phyloP scores from a whole-genome alignment of 371 early-diverging fungal species.

The Actinomortierella ambigua region DNA sequence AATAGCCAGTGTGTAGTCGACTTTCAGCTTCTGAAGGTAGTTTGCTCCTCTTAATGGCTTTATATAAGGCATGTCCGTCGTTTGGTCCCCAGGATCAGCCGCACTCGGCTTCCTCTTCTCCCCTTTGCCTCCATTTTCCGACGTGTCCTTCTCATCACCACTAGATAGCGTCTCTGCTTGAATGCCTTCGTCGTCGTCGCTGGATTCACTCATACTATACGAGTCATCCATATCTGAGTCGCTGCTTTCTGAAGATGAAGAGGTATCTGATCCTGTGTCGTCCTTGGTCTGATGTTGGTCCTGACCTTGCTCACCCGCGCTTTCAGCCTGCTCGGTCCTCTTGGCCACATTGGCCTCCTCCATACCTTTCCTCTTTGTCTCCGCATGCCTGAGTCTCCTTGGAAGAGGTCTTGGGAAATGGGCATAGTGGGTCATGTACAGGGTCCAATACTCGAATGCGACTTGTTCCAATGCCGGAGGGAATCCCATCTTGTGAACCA shows the following conservation, averaged over 20 bases:
- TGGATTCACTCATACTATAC: no score
- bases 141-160: not conserved
- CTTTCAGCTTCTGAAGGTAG: not conserved
- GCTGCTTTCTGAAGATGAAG: no score
- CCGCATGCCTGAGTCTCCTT: not conserved
- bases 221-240: no score
- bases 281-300: not conserved
- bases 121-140: not conserved
- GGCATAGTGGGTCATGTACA: not conserved
- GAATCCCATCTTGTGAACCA: conserved; percentile 26
- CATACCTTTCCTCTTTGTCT: not conserved
- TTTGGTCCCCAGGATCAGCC: not conserved
- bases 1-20: conserved; percentile 11
- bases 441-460: conserved; percentile 28
- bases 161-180: no score
- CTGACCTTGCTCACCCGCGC: not conserved
- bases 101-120: not conserved
- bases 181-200: no score
- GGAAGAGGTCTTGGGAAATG: not conserved
- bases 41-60: not conserved
- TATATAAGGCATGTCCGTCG: not conserved
- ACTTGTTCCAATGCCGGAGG: conserved; percentile 25
- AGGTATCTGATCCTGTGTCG: not conserved
- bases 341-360: not conserved
- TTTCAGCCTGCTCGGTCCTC: not conserved